Evolutionary conservation across 176 grass and related monocot genomes (phyloP).

Genomic region (Rhipidocladum racemiflorum): DNA sequence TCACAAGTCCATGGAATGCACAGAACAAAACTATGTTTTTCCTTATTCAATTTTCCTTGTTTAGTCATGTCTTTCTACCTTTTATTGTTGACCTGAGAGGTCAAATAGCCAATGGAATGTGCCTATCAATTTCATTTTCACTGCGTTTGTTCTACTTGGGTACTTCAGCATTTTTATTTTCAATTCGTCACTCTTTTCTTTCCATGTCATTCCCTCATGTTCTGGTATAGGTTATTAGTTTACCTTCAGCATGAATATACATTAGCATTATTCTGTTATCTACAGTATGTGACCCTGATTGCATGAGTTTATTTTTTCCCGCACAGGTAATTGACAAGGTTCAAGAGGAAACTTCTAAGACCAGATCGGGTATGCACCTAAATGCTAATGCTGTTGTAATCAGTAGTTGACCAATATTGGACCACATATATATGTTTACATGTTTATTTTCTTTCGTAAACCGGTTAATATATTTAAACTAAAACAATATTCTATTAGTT

Average conservation of each 20-base stretch:
- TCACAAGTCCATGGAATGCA: not conserved
- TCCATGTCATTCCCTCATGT: not conserved
- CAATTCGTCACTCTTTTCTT: not conserved
- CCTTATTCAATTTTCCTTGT: not conserved
- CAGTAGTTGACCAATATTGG: not conserved
- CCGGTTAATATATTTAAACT: not conserved
- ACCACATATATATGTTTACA: not conserved
- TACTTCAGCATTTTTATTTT: not conserved
- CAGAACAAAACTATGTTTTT: not conserved
- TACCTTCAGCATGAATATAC: not conserved
- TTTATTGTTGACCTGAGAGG: not conserved
- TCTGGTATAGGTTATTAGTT: constrained; percentile 2
- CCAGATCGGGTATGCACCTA: constrained; percentile 63
- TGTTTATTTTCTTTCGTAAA: not conserved
- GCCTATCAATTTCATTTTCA: not conserved
- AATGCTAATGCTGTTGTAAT: not conserved
- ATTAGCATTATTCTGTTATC: constrained; percentile 6
- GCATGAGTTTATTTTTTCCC: constrained; percentile 12
- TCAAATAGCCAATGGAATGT: not conserved
- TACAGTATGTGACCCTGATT: not conserved
- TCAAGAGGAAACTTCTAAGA: constrained; percentile 98
- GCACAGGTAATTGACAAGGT: constrained; percentile 96
- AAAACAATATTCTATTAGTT: not conserved
- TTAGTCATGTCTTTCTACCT: not conserved
- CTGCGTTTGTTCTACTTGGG: not conserved